A percentile compares a stretch with the other conserved stretches of the same genome.
These are phyloP conservation scores for Podila horticola DNA, from an alignment of 192 early-diverging fungal genomes.

Conservation along the genomic window DNA sequence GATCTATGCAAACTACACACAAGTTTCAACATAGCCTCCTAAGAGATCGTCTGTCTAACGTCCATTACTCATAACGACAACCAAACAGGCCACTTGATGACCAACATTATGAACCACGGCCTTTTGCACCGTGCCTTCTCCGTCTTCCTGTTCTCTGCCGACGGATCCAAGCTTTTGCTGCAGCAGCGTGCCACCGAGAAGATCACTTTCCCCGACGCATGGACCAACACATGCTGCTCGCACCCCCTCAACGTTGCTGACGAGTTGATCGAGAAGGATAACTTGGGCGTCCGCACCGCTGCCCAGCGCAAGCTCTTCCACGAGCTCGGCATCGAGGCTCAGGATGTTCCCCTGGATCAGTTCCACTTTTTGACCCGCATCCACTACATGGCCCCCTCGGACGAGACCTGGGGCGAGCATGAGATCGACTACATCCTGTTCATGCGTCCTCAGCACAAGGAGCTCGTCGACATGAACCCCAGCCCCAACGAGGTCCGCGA, in stretches of 20 bases:
- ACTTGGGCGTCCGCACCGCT: conserved; percentile 81
- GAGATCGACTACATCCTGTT: conserved; percentile 98
- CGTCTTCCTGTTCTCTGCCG: conserved; percentile 93
- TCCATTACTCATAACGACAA: background rate
- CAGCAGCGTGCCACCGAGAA: conserved; percentile 97
- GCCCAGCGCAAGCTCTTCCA: conserved; percentile 95
- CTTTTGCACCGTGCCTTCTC: conserved; percentile 96
- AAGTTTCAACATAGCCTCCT: background rate
- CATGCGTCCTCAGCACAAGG: conserved; percentile 68
- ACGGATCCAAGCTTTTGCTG: conserved; percentile 83
- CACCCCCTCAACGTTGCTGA: conserved; percentile 87
- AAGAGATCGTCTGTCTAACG: background rate
- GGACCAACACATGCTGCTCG: conserved; percentile 99
- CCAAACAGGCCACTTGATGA: conserved; percentile 90
- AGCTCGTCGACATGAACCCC: conserved; percentile 74
- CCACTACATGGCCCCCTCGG: conserved; percentile 95
- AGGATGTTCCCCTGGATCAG: conserved; percentile 83
- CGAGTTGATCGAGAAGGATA: conserved; percentile 84
- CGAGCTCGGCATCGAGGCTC: conserved; percentile 88
- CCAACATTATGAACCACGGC: conserved; percentile 83
- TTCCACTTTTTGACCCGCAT: conserved; percentile 94
- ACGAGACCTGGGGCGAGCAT: conserved; percentile 99
- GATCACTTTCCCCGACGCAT: conserved; percentile 97
- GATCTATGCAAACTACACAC: too few species aligned
- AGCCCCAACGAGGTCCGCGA: conserved; percentile 94